Percentiles rank a stretch among this genome's conserved stretches.
These are phyloP conservation scores for Taiozyma sp. DNA, from an alignment of 1,139 yeast species.

Conservation along the genomic window DNA sequence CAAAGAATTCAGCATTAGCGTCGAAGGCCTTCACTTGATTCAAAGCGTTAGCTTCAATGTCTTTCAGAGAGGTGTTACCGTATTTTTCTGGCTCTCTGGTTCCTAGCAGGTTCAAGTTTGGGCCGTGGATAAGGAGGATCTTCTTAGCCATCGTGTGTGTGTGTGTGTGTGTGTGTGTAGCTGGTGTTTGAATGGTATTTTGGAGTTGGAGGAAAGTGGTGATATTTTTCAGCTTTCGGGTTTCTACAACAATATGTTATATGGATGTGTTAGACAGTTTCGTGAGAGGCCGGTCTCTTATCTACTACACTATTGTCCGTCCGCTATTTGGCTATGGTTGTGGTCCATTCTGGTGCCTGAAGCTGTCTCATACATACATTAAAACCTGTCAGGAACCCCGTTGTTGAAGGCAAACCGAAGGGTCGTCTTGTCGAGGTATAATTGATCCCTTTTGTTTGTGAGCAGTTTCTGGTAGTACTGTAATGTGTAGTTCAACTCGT, in stretches of 20 bases:
- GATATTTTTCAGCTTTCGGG: not conserved
- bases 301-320: no score
- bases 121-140: constrained; percentile 42
- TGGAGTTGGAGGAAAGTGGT: not conserved
- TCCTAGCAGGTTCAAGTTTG: constrained; percentile 43
- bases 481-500: not conserved
- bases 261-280: not conserved
- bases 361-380: not conserved
- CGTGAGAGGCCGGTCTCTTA: not conserved
- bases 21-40: constrained; percentile 33
- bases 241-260: not conserved
- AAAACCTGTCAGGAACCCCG: not conserved
- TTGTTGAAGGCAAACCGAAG: not conserved
- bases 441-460: not conserved
- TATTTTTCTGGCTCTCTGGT: constrained; percentile 48
- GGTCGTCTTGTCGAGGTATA: not conserved
- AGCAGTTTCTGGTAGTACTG: not conserved
- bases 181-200: not conserved
- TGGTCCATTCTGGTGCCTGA: not conserved
- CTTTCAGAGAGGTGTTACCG: constrained; percentile 40
- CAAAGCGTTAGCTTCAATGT: constrained; percentile 37
- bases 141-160: constrained; percentile 26
- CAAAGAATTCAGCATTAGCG: constrained; percentile 13
- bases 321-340: not conserved
- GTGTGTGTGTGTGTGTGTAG: not conserved